phyloP scores from a whole-genome alignment of 2,329 filamentous ascomycete species.

The Botrytis elliptica region DNA sequence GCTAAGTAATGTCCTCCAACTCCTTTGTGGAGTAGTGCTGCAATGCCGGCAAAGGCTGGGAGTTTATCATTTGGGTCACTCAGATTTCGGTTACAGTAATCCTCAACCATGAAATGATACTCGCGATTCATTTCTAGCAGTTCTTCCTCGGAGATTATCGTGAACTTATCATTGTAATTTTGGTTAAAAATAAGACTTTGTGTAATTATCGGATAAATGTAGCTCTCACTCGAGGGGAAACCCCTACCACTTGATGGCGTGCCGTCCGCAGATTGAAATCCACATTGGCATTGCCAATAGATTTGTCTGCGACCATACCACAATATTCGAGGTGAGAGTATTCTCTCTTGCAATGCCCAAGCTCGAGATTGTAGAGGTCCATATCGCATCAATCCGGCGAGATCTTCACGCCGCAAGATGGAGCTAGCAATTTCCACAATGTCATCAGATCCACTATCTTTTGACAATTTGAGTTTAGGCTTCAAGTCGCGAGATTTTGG shows the following conservation, averaged over 20 bases:
- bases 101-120: not conserved
- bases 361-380: not conserved
- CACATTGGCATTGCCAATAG: not conserved
- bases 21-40: not conserved
- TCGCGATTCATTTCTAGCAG: not conserved
- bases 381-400: accelerated
- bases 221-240: accelerated
- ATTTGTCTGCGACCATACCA: not conserved
- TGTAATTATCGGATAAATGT: not conserved
- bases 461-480: not conserved
- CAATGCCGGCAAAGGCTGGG: not conserved
- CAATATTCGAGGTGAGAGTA: not conserved
- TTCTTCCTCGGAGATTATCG: not conserved
- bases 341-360: not conserved
- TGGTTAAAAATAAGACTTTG: not conserved
- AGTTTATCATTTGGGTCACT: not conserved
- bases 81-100: not conserved
- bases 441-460: not conserved
- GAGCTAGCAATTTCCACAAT: not conserved
- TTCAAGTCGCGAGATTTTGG: accelerated
- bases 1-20: not conserved
- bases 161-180: not conserved
- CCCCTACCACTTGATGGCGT: accelerated
- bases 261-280: not conserved
- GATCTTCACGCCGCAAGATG: accelerated